Percentiles rank a stretch among this genome's conserved stretches.
Conservation (phyloP, 768 basidiomycete genomes). For the Arthromyces matolae region DNA sequence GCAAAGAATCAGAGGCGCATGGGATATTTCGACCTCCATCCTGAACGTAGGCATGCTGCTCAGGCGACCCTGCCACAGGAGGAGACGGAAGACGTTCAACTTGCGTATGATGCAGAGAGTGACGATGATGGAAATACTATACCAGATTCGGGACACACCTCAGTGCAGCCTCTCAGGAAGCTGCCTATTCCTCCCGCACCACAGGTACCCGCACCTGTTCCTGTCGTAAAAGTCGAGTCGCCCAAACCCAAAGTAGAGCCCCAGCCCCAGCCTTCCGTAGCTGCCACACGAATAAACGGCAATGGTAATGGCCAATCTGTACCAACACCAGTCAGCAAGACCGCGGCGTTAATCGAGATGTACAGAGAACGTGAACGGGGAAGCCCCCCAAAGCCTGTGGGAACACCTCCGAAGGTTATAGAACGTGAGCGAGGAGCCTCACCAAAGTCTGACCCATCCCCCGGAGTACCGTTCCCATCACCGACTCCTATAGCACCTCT, state of each 20-base stretch:
- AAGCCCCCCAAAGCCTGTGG: constrained; percentile 25
- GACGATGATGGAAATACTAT: constrained; percentile 26
- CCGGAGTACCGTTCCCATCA: constrained; percentile 13
- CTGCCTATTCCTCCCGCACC: constrained; percentile 16
- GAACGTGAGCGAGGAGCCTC: constrained; percentile 49
- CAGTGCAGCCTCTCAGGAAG: constrained; percentile 11
- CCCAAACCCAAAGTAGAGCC: background rate
- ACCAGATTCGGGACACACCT: background rate
- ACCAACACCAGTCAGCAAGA: constrained; percentile 46
- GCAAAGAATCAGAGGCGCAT: constrained; percentile 41
- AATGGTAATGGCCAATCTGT: constrained; percentile 14
- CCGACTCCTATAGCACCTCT: constrained; percentile 29
- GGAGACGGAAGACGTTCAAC: constrained; percentile 33
- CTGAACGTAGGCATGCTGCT: constrained; percentile 54
- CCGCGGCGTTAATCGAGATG: constrained; percentile 81
- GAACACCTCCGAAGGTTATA: no score
- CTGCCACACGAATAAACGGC: constrained; percentile 9
- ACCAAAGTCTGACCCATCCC: constrained; percentile 20
- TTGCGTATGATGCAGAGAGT: constrained; percentile 35
- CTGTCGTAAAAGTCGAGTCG: constrained; percentile 6
- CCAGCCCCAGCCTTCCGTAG: background rate
- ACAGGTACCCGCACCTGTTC: background rate
- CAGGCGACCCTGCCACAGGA: constrained; percentile 25
- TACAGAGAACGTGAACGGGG: constrained; percentile 71
- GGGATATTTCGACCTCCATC: constrained; percentile 79